Conservation (phyloP, 2,329 filamentous ascomycete genomes). For the Cytospora leucostoma region DNA sequence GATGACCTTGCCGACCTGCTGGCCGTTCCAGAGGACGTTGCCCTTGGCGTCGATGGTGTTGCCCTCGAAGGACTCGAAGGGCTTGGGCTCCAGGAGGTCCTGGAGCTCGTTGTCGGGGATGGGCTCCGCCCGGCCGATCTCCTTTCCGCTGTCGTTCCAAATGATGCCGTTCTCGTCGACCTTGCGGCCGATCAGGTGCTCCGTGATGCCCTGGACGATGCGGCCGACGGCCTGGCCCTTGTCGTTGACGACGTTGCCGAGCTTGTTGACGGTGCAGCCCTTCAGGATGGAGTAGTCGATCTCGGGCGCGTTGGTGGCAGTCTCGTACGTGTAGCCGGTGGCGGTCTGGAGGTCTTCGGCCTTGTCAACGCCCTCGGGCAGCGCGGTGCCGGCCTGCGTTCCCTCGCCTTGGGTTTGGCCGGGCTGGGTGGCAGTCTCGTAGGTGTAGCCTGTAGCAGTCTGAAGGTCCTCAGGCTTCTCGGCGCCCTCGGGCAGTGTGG, state of each 20-base stretch:
- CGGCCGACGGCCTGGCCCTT: constrained; percentile 60
- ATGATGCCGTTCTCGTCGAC: constrained; percentile 68
- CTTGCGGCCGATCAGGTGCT: constrained; percentile 64
- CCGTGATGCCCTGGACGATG: constrained; percentile 63
- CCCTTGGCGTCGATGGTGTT: constrained; percentile 57
- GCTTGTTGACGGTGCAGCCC: constrained; percentile 59
- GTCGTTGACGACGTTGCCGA: constrained; percentile 57
- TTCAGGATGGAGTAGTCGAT: constrained; percentile 54
- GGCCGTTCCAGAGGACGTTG: constrained; percentile 51
- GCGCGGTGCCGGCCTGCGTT: constrained; percentile 22
- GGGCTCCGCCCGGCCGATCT: constrained; percentile 67
- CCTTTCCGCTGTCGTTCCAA: constrained; percentile 69
- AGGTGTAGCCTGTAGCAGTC: constrained; percentile 11
- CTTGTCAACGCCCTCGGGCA: constrained; percentile 22
- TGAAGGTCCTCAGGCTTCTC: constrained; percentile 29
- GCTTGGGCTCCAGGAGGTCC: constrained; percentile 47
- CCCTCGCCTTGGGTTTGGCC: constrained; percentile 16
- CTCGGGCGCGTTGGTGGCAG: constrained; percentile 13
- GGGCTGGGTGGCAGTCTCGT: background rate
- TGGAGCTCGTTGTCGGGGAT: constrained; percentile 58
- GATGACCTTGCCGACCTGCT: constrained; percentile 60
- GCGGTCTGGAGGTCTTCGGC: constrained; percentile 9
- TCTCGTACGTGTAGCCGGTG: constrained; percentile 4
- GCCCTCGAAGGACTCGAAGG: constrained; percentile 61
- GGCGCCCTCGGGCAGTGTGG: constrained; percentile 25